Evolutionary conservation across 1,284 basidiomycete species (phyloP).

Genomic region (Rhodotorula sp.): DNA sequence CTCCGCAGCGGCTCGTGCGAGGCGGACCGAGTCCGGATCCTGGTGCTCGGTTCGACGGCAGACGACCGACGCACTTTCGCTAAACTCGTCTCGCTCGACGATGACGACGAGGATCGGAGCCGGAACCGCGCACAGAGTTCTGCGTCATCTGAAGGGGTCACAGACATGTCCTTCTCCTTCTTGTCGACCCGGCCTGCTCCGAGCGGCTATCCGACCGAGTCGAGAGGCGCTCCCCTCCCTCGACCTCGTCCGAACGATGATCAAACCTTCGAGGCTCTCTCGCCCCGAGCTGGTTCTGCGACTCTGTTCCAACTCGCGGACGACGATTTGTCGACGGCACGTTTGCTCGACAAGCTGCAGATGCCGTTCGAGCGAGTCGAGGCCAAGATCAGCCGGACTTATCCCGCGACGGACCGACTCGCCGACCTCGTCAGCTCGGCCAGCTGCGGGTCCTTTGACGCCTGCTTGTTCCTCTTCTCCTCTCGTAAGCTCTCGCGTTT

Average conservation of each 20-base stretch:
- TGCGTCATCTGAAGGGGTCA: no score
- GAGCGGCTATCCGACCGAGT: background rate
- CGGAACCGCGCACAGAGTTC: background rate
- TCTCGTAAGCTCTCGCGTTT: constrained; percentile 20
- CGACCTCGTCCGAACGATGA: no score
- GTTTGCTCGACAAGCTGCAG: background rate
- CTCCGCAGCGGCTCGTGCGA: no score
- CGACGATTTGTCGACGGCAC: background rate
- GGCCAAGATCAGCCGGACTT: constrained; percentile 19
- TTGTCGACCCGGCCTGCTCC: constrained; percentile 8
- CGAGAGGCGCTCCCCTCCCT: background rate
- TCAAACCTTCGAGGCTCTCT: background rate
- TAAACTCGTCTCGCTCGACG: constrained; percentile 13
- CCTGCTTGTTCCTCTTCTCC: constrained; percentile 25
- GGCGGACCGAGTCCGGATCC: constrained; percentile 1
- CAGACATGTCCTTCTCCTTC: constrained; percentile 27
- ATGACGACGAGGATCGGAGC: background rate
- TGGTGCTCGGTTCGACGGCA: constrained; percentile 25
- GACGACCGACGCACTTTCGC: constrained; percentile 23
- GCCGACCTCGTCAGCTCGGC: constrained; percentile 4
- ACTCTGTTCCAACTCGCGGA: constrained; percentile 1
- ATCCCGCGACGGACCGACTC: constrained; percentile 17
- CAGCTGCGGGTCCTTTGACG: constrained; percentile 11
- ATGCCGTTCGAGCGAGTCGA: constrained; percentile 29
- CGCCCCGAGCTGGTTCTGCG: background rate